Conservation (phyloP, 306 rosid genomes). For the Begonia peltatifolia region DNA sequence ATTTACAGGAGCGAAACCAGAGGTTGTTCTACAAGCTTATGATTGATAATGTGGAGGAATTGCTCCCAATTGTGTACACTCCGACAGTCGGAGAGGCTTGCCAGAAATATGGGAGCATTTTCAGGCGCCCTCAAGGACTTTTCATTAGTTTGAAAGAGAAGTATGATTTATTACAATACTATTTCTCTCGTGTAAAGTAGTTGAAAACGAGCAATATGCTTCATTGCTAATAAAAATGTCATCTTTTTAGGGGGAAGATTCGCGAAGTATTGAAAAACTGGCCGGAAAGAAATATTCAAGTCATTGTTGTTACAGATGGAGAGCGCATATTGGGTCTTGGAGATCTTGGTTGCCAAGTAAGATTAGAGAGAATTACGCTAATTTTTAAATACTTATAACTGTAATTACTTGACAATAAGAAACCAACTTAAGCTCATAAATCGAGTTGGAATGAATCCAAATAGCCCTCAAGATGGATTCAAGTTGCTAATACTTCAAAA, state of each 20-base stretch:
- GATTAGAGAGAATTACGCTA: no score
- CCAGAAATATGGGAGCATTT: conserved; percentile 93
- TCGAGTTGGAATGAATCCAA: conserved; percentile 1
- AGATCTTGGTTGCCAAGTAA: conserved; percentile 96
- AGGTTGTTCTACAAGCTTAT: conserved; percentile 84
- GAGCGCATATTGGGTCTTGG: conserved; percentile 98
- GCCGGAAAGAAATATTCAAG: conserved; percentile 83
- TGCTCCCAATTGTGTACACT: conserved; percentile 91
- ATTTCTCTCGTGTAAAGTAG: background rate
- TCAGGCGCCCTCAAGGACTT: conserved; percentile 85
- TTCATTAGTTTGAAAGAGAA: conserved; percentile 88
- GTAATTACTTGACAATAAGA: no score
- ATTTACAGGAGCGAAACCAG: conserved; percentile 77
- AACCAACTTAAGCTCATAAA: no score
- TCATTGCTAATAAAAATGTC: background rate
- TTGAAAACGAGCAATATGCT: background rate
- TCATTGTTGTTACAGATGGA: conserved; percentile 91
- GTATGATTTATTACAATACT: conserved; percentile 18
- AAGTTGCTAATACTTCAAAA: background rate
- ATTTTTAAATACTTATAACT: no score
- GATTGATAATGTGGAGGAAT: conserved; percentile 79
- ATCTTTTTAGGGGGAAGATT: conserved; percentile 69
- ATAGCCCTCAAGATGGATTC: background rate
- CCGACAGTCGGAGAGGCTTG: conserved; percentile 98
- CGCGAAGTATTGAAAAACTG: conserved; percentile 85